Conservation (phyloP, 1,284 basidiomycete genomes). For the Microbotryomycetes sp. region DNA sequence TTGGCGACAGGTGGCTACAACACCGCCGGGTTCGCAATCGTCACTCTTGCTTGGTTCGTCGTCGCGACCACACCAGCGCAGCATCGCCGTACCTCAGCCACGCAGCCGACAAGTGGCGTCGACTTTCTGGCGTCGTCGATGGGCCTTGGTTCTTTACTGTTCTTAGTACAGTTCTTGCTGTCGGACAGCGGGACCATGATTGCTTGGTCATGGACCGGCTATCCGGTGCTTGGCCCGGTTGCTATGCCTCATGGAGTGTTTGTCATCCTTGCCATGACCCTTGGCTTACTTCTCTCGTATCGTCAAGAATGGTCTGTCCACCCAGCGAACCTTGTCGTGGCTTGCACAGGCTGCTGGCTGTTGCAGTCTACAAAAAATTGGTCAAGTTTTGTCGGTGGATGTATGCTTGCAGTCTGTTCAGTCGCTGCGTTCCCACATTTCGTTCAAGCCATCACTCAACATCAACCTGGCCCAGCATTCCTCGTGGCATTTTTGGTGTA, state of each 20-base stretch:
- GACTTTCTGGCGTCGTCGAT: slow-evolving; percentile 38
- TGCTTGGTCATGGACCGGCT: slow-evolving; percentile 88
- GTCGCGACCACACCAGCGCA: background rate
- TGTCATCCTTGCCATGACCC: slow-evolving; percentile 59
- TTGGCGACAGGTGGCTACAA: slow-evolving; percentile 58
- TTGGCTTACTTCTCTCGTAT: slow-evolving; percentile 47
- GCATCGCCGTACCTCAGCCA: background rate
- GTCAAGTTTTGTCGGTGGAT: slow-evolving; percentile 65
- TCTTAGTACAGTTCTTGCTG: slow-evolving; percentile 68
- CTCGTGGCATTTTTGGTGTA: slow-evolving; percentile 59
- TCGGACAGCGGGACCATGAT: slow-evolving; percentile 77
- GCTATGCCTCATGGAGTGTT: slow-evolving; percentile 64
- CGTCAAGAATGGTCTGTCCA: slow-evolving; percentile 29
- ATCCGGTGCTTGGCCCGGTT: slow-evolving; percentile 65
- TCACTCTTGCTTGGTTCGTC: slow-evolving; percentile 7
- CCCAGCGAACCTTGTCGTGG: slow-evolving; percentile 51
- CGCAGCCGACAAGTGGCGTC: background rate
- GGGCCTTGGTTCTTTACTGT: slow-evolving; percentile 66
- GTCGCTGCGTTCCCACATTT: slow-evolving; percentile 59
- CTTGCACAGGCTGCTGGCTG: slow-evolving; percentile 49
- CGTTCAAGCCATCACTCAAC: slow-evolving; percentile 44
- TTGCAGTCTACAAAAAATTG: slow-evolving; percentile 63
- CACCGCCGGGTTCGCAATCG: slow-evolving; percentile 53
- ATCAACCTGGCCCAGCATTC: slow-evolving; percentile 46
- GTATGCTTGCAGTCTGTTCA: slow-evolving; percentile 61